Evolutionary conservation across 345 rosid species (phyloP).

Genomic region (Tarenaya hassleriana): DNA sequence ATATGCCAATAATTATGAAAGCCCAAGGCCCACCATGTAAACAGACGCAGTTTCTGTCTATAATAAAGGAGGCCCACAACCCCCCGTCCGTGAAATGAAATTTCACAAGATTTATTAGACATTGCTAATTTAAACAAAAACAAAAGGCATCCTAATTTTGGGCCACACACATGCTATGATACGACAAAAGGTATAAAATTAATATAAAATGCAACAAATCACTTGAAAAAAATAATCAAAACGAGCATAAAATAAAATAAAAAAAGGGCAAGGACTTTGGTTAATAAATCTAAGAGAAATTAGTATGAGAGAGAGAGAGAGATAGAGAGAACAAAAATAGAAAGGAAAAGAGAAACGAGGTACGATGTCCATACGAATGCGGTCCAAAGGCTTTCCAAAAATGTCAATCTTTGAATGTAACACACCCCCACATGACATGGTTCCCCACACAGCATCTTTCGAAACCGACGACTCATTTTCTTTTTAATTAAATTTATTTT

Average conservation of each 20-base stretch:
- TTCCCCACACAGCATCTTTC: slow-evolving; percentile 28
- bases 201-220: too few species aligned
- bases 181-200: too few species aligned
- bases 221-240: too few species aligned
- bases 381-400: slow-evolving; percentile 33
- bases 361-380: slow-evolving; percentile 35
- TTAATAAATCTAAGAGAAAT: slow-evolving; percentile 6
- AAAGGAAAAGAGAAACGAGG: slow-evolving; percentile 27
- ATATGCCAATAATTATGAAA: slow-evolving; percentile 19
- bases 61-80: slow-evolving; percentile 25
- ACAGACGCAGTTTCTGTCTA: slow-evolving; percentile 16
- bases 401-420: slow-evolving; percentile 30
- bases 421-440: slow-evolving; percentile 39
- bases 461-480: slow-evolving; percentile 29
- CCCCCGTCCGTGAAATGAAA: slow-evolving; percentile 10
- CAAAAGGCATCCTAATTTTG: too few species aligned
- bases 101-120: background rate
- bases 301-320: slow-evolving; percentile 25
- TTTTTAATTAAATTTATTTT: slow-evolving; percentile 7
- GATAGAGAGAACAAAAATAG: slow-evolving; percentile 25
- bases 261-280: slow-evolving; percentile 4
- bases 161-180: too few species aligned
- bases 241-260: background rate
- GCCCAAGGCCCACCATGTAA: slow-evolving; percentile 41
- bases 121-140: too few species aligned